Percentiles rank a stretch among this genome's conserved stretches.
These are phyloP conservation scores for Fallopia convolvulus DNA, from an alignment of 148 eudicot genomes.

Conservation along the genomic window DNA sequence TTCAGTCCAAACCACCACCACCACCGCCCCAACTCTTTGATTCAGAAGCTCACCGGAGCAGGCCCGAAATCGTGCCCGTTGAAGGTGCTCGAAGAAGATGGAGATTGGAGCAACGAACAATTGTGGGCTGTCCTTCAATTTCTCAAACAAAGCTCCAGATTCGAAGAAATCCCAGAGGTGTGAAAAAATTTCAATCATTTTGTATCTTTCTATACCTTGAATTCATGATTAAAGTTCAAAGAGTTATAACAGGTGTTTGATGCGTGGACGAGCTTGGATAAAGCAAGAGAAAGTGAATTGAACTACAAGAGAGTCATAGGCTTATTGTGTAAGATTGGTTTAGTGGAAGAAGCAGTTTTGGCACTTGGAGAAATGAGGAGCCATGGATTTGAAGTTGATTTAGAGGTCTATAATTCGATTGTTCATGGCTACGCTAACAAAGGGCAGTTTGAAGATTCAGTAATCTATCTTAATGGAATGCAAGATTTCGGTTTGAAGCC, in stretches of 20 bases:
- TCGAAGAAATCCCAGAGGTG: conserved; percentile 25
- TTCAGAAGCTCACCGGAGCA: conserved; percentile 16
- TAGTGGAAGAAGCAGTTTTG: conserved; percentile 23
- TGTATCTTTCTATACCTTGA: background rate
- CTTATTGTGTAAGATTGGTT: conserved; percentile 24
- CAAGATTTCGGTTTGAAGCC: conserved; percentile 23
- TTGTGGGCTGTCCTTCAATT: conserved; percentile 32
- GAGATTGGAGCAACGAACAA: conserved; percentile 31
- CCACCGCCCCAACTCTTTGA: conserved; percentile 10
- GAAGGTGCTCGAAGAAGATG: conserved; percentile 29
- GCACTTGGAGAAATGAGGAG: conserved; percentile 25
- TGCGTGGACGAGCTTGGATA: conserved; percentile 26
- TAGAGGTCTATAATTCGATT: conserved; percentile 21
- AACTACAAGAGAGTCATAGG: conserved; percentile 28
- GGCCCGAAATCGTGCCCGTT: conserved; percentile 20
- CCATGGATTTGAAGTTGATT: conserved; percentile 15
- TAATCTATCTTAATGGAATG: conserved; percentile 35
- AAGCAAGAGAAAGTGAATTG: conserved; percentile 18
- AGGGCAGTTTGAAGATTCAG: conserved; percentile 31
- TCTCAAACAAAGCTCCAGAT: conserved; percentile 22
- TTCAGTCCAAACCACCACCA: background rate
- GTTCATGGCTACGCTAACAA: conserved; percentile 27
- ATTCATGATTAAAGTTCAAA: conserved; percentile 5
- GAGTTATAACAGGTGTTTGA: conserved; percentile 31
- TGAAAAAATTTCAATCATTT: background rate